phyloP scores from a whole-genome alignment of 2,329 filamentous ascomycete species.

The Fusarium secorum region DNA sequence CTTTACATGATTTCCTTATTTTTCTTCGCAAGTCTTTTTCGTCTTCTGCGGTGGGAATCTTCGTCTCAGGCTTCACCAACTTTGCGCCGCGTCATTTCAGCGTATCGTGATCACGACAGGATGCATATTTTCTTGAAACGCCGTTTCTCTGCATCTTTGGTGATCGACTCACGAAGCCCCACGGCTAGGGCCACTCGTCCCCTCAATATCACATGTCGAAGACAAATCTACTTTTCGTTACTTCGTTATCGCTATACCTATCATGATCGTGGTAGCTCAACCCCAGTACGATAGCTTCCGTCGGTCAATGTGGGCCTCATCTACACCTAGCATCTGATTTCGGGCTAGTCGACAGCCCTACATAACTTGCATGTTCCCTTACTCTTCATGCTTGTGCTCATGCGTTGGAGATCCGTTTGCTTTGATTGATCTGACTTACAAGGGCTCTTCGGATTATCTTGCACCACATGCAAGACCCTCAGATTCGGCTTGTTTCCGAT shows the following conservation, averaged over 20 bases:
- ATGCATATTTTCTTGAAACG: neutral
- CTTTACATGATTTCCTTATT: neutral
- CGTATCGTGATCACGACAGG: neutral
- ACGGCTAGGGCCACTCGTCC: neutral
- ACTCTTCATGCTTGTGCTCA: neutral
- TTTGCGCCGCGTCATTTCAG: neutral
- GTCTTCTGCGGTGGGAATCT: neutral
- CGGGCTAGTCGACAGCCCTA: constrained; percentile 22
- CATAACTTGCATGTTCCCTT: constrained; percentile 6
- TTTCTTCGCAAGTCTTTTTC: neutral
- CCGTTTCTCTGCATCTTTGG: neutral
- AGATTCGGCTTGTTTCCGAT: constrained; percentile 13
- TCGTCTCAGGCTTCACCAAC: neutral
- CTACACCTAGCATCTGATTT: constrained; percentile 20
- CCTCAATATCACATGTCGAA: constrained; percentile 12
- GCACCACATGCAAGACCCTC: neutral
- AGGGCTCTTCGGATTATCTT: neutral
- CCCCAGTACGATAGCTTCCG: neutral
- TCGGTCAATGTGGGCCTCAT: constrained; percentile 13
- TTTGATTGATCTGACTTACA: neutral
- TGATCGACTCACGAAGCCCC: neutral
- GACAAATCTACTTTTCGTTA: neutral
- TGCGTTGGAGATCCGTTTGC: constrained; percentile 7
- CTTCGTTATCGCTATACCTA: neutral
- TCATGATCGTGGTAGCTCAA: neutral